Base-by-base conservation (phyloP, 1,284 basidiomycete genomes). In the Ganoderma meredithae region DNA sequence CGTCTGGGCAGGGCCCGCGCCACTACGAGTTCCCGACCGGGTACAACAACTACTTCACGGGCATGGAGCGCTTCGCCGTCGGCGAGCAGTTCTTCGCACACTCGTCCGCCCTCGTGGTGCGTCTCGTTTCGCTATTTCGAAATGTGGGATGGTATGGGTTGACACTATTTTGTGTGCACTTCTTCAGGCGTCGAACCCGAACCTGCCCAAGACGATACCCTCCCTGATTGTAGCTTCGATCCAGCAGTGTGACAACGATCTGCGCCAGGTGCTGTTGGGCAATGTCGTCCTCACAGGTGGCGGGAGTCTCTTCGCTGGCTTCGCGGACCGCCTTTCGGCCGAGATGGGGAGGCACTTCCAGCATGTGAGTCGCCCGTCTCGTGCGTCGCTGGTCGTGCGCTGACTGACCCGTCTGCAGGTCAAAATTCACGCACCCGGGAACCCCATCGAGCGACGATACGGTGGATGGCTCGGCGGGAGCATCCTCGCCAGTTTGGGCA, bases 1-100 rank as follows among this genome's bases (percentile, higher is more conserved):
- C 89, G 65, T 82, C 84, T 19, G 80, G 83, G 66, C 85, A 87
- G 58, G 85, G 85, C 25, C 78, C 82, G 58, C 87, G 85, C 74
- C 92, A 86, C 74, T 99, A 97, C 83, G 98, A 99, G 82, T 99
- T 99, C 83, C 95, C 98, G 0, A 95, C 95, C 59, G 98, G 98
- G 2, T 98, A 92, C 82, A 95, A 92, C 77, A 87, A 91, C 43
- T 90, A 90, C 76, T 99, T 97, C 81, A 73, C 59, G 65, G 93
- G 93, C 3, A 77, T 88, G 19, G 95, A 97, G 76, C 89, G 97
- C 41, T 95, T 91, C 79, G 83, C 86, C 65, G 91, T 96, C 44
- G 93, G 96, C 67, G 98, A 99, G 80, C 88, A 95, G 66, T 91
- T 95, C 79, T 99, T 98, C 84, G 88, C 88, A 68, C 95, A 76